Base-by-base conservation (phyloP, 345 rosid species). In the Eucalyptus marginata region DNA sequence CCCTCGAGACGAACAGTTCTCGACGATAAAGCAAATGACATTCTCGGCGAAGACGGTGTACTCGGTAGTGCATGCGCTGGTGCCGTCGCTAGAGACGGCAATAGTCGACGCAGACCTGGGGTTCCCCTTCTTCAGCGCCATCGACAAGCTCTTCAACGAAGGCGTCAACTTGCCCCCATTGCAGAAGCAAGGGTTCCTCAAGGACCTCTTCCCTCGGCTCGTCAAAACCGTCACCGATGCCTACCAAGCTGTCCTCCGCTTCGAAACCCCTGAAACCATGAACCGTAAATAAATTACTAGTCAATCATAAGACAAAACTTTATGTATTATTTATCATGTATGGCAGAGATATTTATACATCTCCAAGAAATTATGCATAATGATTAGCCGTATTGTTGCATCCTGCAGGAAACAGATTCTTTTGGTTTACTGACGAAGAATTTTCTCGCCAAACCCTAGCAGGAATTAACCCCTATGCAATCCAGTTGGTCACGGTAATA, bases 391-490 rank as follows among this genome's bases (percentile, higher is more conserved):
- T 7, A n/a, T 14, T 47, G 40, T 43, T 87, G 86, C 51, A 22
- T 13, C 47, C 62, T 88, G 87, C 92, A 97, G 98, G 95, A 90
- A 95, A 94, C 90, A 93, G 88, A 68, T 95, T 95, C 86, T 94
- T 95, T 90, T 96, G 99, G 99, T 86, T 94, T 22, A 91, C 93
- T 87, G 98, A 97, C 59, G 98, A 95, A n/a, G 98, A 97, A 81
- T 97, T 96, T 29, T 94, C 92, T 59, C 94, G 98, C 10, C 95
- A 97, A 88, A 93, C 95, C 54, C 96, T 97, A 86, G 94, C 97
- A 46, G 97, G 99, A 66, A 93, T 97, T 52, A 97, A 97, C 54
- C 98, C 99, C 17, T 93, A 43, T 27, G 46, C 92, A 89, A 71
- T 97, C 58, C 89, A 93, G 36, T 91, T 94, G 89, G 91, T 97